Conservation (phyloP, 495 filamentous ascomycete species). For the Stereocaulon alpinum region DNA sequence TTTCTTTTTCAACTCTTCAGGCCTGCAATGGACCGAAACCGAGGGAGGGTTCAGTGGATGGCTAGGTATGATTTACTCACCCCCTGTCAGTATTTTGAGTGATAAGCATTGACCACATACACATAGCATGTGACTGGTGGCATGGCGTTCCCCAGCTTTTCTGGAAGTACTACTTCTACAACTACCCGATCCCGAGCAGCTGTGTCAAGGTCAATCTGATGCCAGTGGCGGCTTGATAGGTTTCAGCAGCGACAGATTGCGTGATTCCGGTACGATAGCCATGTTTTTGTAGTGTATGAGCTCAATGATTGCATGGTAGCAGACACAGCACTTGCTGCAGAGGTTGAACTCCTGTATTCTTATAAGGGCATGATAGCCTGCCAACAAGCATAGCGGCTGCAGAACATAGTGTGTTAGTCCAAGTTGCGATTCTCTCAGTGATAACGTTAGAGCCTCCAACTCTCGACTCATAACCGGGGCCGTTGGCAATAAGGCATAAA, state of each 20-base stretch:
- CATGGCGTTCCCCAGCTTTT: conserved; percentile 47
- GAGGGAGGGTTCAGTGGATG: conserved; percentile 38
- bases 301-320: neutral
- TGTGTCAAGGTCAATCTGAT: conserved; percentile 36
- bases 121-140: conserved; percentile 44
- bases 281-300: too few species aligned
- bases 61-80: conserved; percentile 35
- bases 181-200: conserved; percentile 30
- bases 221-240: conserved; percentile 17
- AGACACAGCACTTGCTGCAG: neutral
- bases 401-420: too few species aligned
- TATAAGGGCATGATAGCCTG: neutral
- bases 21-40: conserved; percentile 31
- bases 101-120: neutral
- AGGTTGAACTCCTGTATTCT: too few species aligned
- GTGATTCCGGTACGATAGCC: neutral
- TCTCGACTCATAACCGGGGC: too few species aligned
- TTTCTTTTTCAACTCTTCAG: conserved; percentile 32
- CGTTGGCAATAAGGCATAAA: too few species aligned
- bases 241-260: too few species aligned
- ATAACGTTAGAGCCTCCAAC: too few species aligned
- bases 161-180: conserved; percentile 30
- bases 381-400: too few species aligned
- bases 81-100: neutral
- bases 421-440: too few species aligned